Conservation (phyloP, 768 basidiomycete genomes). For the Kockovaella imperatae region DNA sequence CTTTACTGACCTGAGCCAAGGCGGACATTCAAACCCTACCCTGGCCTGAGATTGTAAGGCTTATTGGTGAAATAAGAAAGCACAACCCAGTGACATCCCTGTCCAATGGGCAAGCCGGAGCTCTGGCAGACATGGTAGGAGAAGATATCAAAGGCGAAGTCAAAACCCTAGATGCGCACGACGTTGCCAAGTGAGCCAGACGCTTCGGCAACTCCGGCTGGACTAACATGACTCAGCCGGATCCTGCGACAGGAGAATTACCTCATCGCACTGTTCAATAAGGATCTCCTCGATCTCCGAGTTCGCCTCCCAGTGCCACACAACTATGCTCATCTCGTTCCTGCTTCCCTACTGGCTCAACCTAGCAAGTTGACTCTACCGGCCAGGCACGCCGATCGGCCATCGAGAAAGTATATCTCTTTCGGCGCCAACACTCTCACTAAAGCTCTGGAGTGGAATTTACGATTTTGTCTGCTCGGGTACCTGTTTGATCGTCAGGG, state of each 20-base stretch:
- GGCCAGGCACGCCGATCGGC: slow-evolving; percentile 17
- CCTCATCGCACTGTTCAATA: slow-evolving; percentile 94
- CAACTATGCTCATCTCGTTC: slow-evolving; percentile 15
- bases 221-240: slow-evolving; percentile 47
- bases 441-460: slow-evolving; percentile 90
- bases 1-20: slow-evolving; percentile 47
- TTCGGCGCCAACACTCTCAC: slow-evolving; percentile 65
- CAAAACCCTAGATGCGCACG: slow-evolving; percentile 88
- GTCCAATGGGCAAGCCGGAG: slow-evolving; percentile 46
- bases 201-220: not conserved
- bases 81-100: slow-evolving; percentile 82
- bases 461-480: slow-evolving; percentile 89
- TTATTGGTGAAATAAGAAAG: slow-evolving; percentile 81
- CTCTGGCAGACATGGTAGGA: slow-evolving; percentile 48
- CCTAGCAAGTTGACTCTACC: slow-evolving; percentile 11
- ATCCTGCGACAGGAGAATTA: slow-evolving; percentile 99
- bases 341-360: slow-evolving; percentile 25
- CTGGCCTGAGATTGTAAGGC: slow-evolving; percentile 88
- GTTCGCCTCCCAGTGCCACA: slow-evolving; percentile 60
- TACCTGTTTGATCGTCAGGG: slow-evolving; percentile 89
- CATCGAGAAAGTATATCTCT: slow-evolving; percentile 52
- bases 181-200: slow-evolving; percentile 66
- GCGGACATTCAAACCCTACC: slow-evolving; percentile 95
- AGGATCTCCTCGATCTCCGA: slow-evolving; percentile 81
- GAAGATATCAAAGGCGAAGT: slow-evolving; percentile 47